Conservation (phyloP, 2,329 filamentous ascomycete genomes). For the Aschersonia sp. region DNA sequence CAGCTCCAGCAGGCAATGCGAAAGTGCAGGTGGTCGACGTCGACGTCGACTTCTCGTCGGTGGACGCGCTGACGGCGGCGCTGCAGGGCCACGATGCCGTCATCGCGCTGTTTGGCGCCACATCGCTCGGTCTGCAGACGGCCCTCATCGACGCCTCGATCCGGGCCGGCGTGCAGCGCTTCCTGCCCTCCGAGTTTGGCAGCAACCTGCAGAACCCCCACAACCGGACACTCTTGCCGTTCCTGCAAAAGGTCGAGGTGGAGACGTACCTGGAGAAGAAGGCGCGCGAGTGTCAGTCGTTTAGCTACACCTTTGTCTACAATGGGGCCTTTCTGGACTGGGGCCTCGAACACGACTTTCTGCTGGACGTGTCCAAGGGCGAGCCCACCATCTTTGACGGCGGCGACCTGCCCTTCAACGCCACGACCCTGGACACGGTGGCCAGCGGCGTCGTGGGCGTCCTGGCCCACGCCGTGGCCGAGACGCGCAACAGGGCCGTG, state of each 20-base stretch:
- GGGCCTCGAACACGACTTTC: constrained; percentile 26
- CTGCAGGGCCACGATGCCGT: constrained; percentile 43
- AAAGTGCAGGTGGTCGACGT: too few relatives aligned
- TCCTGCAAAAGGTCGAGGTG: constrained; percentile 30
- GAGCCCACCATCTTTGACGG: constrained; percentile 31
- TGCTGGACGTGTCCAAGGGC: constrained; percentile 24
- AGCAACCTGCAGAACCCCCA: constrained; percentile 18
- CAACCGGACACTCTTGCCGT: constrained; percentile 30
- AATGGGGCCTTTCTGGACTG: constrained; percentile 46
- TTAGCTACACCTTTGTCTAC: constrained; percentile 37
- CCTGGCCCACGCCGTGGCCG: constrained; percentile 26
- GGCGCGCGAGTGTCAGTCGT: constrained; percentile 23
- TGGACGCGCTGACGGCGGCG: constrained; percentile 31
- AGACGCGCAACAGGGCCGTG: constrained; percentile 37
- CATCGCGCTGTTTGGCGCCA: constrained; percentile 20
- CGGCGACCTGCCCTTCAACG: constrained; percentile 31
- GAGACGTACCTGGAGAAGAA: constrained; percentile 25
- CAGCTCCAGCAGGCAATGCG: too few relatives aligned
- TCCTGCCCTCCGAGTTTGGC: constrained; percentile 45
- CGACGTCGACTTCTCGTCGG: constrained; percentile 24
- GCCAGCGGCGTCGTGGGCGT: constrained; percentile 33
- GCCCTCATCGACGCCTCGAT: constrained; percentile 43
- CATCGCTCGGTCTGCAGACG: constrained; percentile 21
- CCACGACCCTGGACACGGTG: constrained; percentile 30
- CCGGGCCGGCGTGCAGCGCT: constrained; percentile 43